Percentiles rank a stretch among this genome's conserved stretches.
Conservation (phyloP, 2,329 filamentous ascomycete species). For the Hypoxylon sp. region DNA sequence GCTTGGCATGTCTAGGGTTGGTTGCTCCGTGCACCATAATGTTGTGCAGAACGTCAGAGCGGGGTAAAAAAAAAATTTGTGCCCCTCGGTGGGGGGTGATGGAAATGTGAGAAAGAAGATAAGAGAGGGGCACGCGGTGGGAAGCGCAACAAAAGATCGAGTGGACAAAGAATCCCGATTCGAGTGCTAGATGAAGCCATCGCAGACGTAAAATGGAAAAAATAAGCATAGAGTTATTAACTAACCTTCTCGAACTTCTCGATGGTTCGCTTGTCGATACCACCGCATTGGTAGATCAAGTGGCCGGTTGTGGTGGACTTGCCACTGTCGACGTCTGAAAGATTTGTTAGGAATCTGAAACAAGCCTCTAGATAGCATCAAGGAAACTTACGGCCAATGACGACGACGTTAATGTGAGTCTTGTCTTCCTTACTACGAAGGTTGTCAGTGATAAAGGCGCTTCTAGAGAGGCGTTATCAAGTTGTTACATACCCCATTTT, state of each 20-base stretch:
- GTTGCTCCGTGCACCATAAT: conserved; percentile 40
- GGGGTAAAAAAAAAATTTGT: conserved; percentile 52
- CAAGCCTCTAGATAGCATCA: conserved; percentile 2
- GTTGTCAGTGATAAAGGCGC: conserved; percentile 30
- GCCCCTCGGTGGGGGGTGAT: conserved; percentile 50
- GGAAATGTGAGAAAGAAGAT: conserved; percentile 29
- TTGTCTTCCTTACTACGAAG: conserved; percentile 89
- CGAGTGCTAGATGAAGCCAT: not conserved
- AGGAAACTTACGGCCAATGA: conserved; percentile 74
- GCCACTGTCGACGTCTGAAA: conserved; percentile 62
- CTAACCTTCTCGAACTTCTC: conserved; percentile 99
- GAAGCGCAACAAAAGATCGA: conserved; percentile 38
- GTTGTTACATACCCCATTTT: conserved; percentile 57
- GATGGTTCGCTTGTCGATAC: conserved; percentile 99
- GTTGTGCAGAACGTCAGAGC: conserved; percentile 46
- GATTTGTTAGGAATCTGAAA: conserved; percentile 32
- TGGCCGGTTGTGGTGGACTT: conserved; percentile 75
- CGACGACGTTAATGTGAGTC: conserved; percentile 97
- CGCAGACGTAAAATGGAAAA: conserved; percentile 32
- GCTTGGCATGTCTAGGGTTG: conserved; percentile 38
- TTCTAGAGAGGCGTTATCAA: conserved; percentile 12
- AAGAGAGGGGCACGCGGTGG: conserved; percentile 37
- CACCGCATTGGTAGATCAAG: conserved; percentile 99
- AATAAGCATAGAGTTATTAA: conserved; percentile 48
- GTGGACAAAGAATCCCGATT: conserved; percentile 44